These are phyloP conservation scores for Gracilaria caudata DNA, from an alignment of 23 red algal genomes.

Conservation along the genomic window DNA sequence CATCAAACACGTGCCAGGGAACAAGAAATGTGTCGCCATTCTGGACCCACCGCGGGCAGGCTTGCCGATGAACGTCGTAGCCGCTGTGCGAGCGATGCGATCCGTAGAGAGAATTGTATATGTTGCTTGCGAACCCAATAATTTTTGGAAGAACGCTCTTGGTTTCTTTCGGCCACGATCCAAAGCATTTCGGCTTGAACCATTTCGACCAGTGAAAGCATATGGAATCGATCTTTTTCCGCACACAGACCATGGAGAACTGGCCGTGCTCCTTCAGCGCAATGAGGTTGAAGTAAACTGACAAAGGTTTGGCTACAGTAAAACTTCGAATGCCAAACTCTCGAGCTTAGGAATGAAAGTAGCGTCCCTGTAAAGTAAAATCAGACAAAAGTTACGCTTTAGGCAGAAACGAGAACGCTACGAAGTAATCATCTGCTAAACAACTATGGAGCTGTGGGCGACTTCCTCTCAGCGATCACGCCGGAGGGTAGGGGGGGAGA, in stretches of 20 bases:
- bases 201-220: constrained; percentile 77
- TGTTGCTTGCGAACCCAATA: constrained; percentile 79
- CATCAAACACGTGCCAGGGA: constrained; percentile 28
- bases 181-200: constrained; percentile 79
- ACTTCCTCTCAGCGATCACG: background rate
- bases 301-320: background rate
- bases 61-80: constrained; percentile 71
- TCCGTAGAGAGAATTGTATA: constrained; percentile 77
- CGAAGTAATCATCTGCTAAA: background rate
- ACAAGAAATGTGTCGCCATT: constrained; percentile 66
- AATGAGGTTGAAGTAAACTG: background rate
- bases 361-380: background rate
- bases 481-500: background rate
- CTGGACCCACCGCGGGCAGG: constrained; percentile 84
- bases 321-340: background rate
- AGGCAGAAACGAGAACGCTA: background rate
- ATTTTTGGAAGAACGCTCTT: constrained; percentile 72
- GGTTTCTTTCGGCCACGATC: constrained; percentile 72
- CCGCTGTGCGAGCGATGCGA: constrained; percentile 64
- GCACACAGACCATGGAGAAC: constrained; percentile 81
- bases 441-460: background rate
- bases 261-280: constrained; percentile 75
- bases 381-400: background rate
- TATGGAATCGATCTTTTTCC: constrained; percentile 84
- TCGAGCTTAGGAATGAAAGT: background rate